Conservation (phyloP, 108 stramenopile genomes). For the Cyclotella cryptica region DNA sequence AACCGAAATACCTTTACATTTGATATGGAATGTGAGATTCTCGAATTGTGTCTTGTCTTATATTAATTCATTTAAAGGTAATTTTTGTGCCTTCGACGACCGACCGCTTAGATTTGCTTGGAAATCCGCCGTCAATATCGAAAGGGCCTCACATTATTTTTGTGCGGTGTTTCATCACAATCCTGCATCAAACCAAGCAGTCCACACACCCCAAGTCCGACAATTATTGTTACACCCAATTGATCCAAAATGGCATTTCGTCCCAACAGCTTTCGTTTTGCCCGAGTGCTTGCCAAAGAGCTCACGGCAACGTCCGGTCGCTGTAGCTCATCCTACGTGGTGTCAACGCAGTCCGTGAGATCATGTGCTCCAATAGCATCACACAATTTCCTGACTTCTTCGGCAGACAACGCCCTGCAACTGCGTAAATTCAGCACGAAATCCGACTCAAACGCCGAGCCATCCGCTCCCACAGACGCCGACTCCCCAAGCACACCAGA, state of each 20-base stretch:
- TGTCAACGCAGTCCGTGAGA: neutral
- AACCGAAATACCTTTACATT: no score
- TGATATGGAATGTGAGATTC: no score
- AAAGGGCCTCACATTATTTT: no score
- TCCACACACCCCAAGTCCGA: no score
- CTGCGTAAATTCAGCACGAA: conserved; percentile 39
- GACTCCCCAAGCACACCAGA: conserved; percentile 7
- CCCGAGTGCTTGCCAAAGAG: conserved; percentile 33
- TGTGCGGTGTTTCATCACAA: no score
- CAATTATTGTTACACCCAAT: no score
- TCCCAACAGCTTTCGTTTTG: conserved; percentile 27
- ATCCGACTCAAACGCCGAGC: conserved; percentile 13
- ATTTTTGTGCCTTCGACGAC: no score
- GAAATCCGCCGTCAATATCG: no score
- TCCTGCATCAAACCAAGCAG: no score
- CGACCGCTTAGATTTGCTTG: no score
- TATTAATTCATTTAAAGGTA: no score
- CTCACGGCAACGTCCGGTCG: conserved; percentile 6
- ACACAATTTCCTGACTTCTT: neutral
- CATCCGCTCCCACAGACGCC: conserved; percentile 18
- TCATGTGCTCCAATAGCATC: neutral
- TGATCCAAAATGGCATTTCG: conserved; percentile 30
- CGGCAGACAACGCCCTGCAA: neutral
- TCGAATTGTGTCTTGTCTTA: no score
- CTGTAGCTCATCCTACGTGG: neutral